phyloP scores from a whole-genome alignment of 371 early-diverging fungal species.

The Mucor indicus region DNA sequence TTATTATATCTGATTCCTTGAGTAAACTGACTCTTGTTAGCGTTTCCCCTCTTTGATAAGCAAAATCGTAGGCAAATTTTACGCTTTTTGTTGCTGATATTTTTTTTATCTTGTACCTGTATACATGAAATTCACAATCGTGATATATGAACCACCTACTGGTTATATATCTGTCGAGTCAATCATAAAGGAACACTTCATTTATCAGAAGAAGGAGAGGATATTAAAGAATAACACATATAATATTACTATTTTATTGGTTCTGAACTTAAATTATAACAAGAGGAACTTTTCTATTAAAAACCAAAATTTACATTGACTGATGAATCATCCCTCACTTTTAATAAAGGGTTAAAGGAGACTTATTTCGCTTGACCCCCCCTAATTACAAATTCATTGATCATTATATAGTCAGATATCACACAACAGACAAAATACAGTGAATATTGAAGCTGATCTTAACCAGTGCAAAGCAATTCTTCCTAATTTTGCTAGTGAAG shows the following conservation, averaged over 20 bases:
- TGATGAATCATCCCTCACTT: too few species aligned
- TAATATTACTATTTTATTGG: too few species aligned
- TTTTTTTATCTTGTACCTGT: conserved; percentile 12
- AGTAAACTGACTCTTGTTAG: conserved; percentile 4
- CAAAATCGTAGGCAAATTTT: conserved; percentile 10
- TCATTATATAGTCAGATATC: too few species aligned
- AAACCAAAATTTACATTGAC: too few species aligned
- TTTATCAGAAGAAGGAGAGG: conserved; percentile 17
- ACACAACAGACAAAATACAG: conserved; percentile 9
- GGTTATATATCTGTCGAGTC: conserved; percentile 15
- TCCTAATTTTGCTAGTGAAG: conserved; percentile 20
- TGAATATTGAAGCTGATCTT: conserved; percentile 7
- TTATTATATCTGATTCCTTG: conserved; percentile 6
- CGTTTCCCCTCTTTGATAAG: conserved; percentile 15
- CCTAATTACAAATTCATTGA: too few species aligned
- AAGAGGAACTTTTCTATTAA: too few species aligned
- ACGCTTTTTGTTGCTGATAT: conserved; percentile 17
- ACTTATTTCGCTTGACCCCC: too few species aligned
- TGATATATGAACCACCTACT: conserved; percentile 11
- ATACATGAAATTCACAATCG: conserved; percentile 15
- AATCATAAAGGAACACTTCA: conserved; percentile 9
- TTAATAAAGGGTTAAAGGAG: too few species aligned
- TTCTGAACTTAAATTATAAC: too few species aligned
- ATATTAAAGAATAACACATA: too few species aligned
- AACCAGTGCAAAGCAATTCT: conserved; percentile 9